A percentile compares a stretch with the other conserved stretches of the same genome.
These are phyloP conservation scores for Nepenthes mirabilis DNA, from an alignment of 148 eudicot genomes.

Conservation along the genomic window DNA sequence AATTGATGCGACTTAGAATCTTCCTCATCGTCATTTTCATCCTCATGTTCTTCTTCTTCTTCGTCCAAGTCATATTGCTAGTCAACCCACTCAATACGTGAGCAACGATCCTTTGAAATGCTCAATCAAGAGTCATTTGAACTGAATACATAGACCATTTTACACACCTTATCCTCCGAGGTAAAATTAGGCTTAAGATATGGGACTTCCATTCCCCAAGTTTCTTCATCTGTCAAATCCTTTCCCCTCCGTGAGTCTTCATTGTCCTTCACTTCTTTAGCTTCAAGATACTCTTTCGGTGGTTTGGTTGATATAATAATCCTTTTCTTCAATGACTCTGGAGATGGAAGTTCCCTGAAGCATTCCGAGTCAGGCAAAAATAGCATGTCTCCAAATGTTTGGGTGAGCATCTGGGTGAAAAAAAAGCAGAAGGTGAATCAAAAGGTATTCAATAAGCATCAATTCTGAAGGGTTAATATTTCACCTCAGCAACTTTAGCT, in stretches of 20 bases:
- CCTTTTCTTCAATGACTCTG: slow-evolving; percentile 44
- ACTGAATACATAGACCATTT: neutral
- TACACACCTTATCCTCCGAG: slow-evolving; percentile 28
- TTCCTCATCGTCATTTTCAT: slow-evolving; percentile 28
- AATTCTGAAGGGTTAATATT: neutral
- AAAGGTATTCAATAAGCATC: neutral
- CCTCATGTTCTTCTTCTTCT: slow-evolving; percentile 41
- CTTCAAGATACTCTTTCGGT: slow-evolving; percentile 58
- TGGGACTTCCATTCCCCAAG: slow-evolving; percentile 72
- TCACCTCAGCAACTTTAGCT: slow-evolving; percentile 77
- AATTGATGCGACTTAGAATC: slow-evolving; percentile 23
- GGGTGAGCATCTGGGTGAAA: slow-evolving; percentile 56
- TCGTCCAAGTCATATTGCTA: slow-evolving; percentile 30
- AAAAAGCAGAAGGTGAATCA: neutral
- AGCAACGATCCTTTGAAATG: slow-evolving; percentile 4
- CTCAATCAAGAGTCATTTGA: neutral
- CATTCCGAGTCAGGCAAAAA: slow-evolving; percentile 51
- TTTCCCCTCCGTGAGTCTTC: slow-evolving; percentile 25
- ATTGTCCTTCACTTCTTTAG: slow-evolving; percentile 25
- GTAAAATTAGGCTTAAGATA: slow-evolving; percentile 11
- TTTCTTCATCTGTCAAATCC: slow-evolving; percentile 38
- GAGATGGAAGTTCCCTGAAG: slow-evolving; percentile 79
- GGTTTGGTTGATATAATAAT: slow-evolving; percentile 90
- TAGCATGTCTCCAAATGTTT: slow-evolving; percentile 73
- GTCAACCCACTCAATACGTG: slow-evolving; percentile 1